Percentiles rank a stretch among this genome's conserved stretches.
These are phyloP conservation scores for Aspergillus ochraceus DNA, from an alignment of 2,329 filamentous ascomycete species.

Conservation along the genomic window DNA sequence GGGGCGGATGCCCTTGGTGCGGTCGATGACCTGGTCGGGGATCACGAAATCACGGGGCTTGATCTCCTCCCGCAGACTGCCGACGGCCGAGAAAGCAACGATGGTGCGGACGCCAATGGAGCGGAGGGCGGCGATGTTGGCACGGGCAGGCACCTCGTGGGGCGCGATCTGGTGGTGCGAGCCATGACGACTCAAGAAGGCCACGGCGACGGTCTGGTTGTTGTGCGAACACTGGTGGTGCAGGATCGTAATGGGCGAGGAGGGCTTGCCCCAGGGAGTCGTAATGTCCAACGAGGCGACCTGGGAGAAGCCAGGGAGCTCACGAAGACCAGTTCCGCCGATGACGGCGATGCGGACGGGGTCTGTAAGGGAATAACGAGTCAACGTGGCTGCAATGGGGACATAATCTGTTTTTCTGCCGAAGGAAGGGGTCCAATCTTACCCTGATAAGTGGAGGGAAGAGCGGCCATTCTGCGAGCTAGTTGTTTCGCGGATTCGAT, in stretches of 20 bases:
- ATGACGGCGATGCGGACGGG: slow-evolving; percentile 84
- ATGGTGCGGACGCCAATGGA: slow-evolving; percentile 85
- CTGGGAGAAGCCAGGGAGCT: slow-evolving; percentile 82
- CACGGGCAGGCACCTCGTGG: slow-evolving; percentile 89
- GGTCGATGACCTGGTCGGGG: slow-evolving; percentile 94
- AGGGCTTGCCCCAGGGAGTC: slow-evolving; percentile 87
- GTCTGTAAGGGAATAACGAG: slow-evolving; percentile 24
- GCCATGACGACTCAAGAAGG: slow-evolving; percentile 93
- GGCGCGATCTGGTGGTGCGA: slow-evolving; percentile 84
- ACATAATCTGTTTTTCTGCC: background rate
- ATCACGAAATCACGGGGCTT: slow-evolving; percentile 95
- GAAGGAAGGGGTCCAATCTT: slow-evolving; percentile 10
- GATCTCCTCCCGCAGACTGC: slow-evolving; percentile 87
- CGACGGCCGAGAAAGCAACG: slow-evolving; percentile 94
- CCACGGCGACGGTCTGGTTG: slow-evolving; percentile 63
- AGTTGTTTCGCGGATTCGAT: slow-evolving; percentile 37
- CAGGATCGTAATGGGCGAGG: slow-evolving; percentile 78
- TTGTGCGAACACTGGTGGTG: slow-evolving; percentile 75
- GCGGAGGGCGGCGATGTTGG: slow-evolving; percentile 97
- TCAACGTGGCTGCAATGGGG: background rate
- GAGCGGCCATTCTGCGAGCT: slow-evolving; percentile 50
- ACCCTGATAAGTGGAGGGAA: slow-evolving; percentile 63
- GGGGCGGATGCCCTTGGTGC: slow-evolving; percentile 89
- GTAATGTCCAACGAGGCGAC: slow-evolving; percentile 73
- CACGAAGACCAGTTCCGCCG: slow-evolving; percentile 87